These are phyloP conservation scores for Peronospora belbahrii DNA, from an alignment of 352 stramenopile species.

Conservation along the genomic window DNA sequence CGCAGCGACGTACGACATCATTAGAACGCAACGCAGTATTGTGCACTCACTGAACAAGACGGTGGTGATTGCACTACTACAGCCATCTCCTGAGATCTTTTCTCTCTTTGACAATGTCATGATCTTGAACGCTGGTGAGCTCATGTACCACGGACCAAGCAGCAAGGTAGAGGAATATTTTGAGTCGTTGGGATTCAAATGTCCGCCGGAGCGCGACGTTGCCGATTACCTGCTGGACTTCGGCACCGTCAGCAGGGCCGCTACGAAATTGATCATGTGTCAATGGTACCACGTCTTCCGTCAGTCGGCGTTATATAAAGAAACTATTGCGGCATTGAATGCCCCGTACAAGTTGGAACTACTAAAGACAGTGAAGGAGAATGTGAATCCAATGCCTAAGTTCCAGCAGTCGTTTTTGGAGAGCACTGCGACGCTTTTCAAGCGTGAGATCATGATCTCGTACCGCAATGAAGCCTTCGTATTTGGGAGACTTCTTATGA, in stretches of 20 bases:
- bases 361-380: constrained; percentile 9
- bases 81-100: constrained; percentile 88
- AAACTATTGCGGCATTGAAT: constrained; percentile 22
- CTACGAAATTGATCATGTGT: constrained; percentile 23
- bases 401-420: constrained; percentile 35
- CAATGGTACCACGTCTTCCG: constrained; percentile 24
- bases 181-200: constrained; percentile 50
- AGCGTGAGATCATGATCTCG: constrained; percentile 55
- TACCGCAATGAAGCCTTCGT: constrained; percentile 39
- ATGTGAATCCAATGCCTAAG: constrained; percentile 10
- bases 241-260: constrained; percentile 35
- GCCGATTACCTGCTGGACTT: constrained; percentile 45
- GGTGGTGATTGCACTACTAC: constrained; percentile 67
- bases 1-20: constrained; percentile 38
- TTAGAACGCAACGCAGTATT: constrained; percentile 27
- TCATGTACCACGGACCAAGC: constrained; percentile 83
- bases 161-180: constrained; percentile 72
- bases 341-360: constrained; percentile 16
- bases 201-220: constrained; percentile 32
- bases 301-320: constrained; percentile 18
- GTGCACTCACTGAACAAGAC: constrained; percentile 39
- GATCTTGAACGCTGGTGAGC: constrained; percentile 76
- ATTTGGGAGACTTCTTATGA: constrained; percentile 27
- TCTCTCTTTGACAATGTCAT: constrained; percentile 90
- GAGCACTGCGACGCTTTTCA: constrained; percentile 23